Evolutionary conservation across 306 rosid species (phyloP), one percentile per base, ranked within the genome.

Genomic region (Cicer bijugum): DNA sequence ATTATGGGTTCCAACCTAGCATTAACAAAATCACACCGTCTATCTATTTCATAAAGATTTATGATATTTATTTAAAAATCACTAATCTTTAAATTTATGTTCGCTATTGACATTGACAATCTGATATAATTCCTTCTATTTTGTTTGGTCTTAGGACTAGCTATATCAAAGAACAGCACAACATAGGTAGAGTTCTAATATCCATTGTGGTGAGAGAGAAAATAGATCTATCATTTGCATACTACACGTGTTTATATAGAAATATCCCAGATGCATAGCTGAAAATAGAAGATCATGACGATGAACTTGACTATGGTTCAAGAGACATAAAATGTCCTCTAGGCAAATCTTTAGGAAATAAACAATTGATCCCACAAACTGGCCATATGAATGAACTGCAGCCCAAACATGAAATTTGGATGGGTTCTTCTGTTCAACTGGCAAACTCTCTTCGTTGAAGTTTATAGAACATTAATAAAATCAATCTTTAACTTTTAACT

Each of bases 341-440:
- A 60, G 69, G 15, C 48, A 58, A 74, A 28, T 48, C n/a, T 23
- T 60, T 43, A 9, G 33, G 72, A 50, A 59, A 50, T 58, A 60
- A 33, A 50, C 20, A 43, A 12, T 33, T 52, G 57, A 16, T 12
- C 43, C 45, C 39, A 0, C 10, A 66, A 72, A 53, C 11, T 17
- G 53, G 35, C 10, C 43, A 44, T 44, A 44, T 44, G 12, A 44
- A 44, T 44, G 48, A 44, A 44, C 68, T 62, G 12, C 12, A 38
- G 48, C 47, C 47, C 33, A 38, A 58, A 11, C 64, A 11, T 28
- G 7, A 58, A 28, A 6, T 58, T 28, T 28, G n/a, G 64, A 58
- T 6, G 64, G 4, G 42, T 62, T 62, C 46, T 40, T 61, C 35
- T 28, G 35, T 62, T 62, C 67, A 38, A 14, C n/a, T 62, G 10